phyloP scores from a whole-genome alignment of 2,329 filamentous ascomycete species.

The Pyrenochaeta sp. region DNA sequence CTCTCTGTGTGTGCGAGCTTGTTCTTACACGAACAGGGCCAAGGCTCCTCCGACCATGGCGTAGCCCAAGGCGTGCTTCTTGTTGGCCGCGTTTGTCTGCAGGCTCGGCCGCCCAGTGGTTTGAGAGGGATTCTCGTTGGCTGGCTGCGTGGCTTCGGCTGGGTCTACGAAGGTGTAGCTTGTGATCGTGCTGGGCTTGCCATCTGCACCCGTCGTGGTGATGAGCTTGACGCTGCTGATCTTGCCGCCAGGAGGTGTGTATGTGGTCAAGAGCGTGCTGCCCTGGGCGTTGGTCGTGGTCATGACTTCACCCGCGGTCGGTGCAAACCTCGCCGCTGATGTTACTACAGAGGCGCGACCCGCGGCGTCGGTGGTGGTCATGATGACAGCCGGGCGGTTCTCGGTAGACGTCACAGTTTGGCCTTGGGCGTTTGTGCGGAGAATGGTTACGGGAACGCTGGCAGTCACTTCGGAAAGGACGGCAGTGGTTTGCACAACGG shows the following conservation, averaged over 20 bases:
- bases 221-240: conserved; percentile 52
- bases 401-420: conserved; percentile 48
- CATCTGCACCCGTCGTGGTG: conserved; percentile 43
- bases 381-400: conserved; percentile 49
- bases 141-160: conserved; percentile 25
- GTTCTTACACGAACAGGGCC: conserved; percentile 38
- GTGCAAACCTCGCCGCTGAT: conserved; percentile 40
- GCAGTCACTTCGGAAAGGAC: conserved; percentile 53
- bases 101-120: conserved; percentile 43
- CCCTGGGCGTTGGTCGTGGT: conserved; percentile 54
- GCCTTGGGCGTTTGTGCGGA: conserved; percentile 52
- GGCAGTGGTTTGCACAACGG: conserved; percentile 48
- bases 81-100: conserved; percentile 48
- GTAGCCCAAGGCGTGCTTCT: conserved; percentile 16
- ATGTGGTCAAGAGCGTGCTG: conserved; percentile 56
- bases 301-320: conserved; percentile 51
- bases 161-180: conserved; percentile 54
- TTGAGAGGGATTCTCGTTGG: conserved; percentile 10
- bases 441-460: conserved; percentile 49
- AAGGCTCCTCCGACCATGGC: conserved; percentile 47
- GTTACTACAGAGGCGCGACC: conserved; percentile 50
- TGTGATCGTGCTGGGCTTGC: conserved; percentile 52
- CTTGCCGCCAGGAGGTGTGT: conserved; percentile 53
- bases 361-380: conserved; percentile 49
- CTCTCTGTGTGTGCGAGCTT: not conserved